Conservation (phyloP, 768 basidiomycete genomes). For the Boletus huronensis region DNA sequence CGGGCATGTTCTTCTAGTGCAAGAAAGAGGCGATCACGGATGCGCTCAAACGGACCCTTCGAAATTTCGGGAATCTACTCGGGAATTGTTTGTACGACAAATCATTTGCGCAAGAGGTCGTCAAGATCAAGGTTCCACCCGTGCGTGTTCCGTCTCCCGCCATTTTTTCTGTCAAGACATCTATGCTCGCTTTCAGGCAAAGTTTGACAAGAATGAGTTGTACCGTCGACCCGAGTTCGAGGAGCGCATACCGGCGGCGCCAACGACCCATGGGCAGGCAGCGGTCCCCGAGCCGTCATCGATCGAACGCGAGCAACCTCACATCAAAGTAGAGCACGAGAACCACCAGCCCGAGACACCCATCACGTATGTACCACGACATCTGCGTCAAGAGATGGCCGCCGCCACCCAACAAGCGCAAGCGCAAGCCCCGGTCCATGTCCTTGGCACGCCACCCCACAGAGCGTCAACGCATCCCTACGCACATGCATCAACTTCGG, state of each 20-base stretch:
- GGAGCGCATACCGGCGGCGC: constrained; percentile 36
- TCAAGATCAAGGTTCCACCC: constrained; percentile 80
- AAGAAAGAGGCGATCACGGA: constrained; percentile 99
- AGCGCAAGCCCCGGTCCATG: not conserved
- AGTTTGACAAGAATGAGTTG: constrained; percentile 63
- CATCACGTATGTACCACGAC: constrained; percentile 38
- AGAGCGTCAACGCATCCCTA: not conserved
- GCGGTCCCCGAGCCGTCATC: not conserved
- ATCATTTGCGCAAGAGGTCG: constrained; percentile 74
- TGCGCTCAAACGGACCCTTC: constrained; percentile 83
- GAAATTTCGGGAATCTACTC: constrained; percentile 90
- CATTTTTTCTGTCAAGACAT: too few relatives aligned
- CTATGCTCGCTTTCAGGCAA: constrained; percentile 32
- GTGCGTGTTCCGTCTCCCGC: constrained; percentile 48
- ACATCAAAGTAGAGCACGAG: constrained; percentile 20
- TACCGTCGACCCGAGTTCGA: constrained; percentile 71
- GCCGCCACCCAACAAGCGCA: constrained; percentile 7
- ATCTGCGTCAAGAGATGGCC: constrained; percentile 33
- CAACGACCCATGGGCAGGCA: not conserved
- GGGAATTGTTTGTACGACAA: constrained; percentile 99
- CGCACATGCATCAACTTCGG: not conserved
- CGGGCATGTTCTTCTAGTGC: constrained; percentile 49
- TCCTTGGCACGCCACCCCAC: not conserved
- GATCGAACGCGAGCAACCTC: not conserved
- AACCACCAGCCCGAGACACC: constrained; percentile 12